Conservation (phyloP, 306 rosid species). For the Prunus mira region DNA sequence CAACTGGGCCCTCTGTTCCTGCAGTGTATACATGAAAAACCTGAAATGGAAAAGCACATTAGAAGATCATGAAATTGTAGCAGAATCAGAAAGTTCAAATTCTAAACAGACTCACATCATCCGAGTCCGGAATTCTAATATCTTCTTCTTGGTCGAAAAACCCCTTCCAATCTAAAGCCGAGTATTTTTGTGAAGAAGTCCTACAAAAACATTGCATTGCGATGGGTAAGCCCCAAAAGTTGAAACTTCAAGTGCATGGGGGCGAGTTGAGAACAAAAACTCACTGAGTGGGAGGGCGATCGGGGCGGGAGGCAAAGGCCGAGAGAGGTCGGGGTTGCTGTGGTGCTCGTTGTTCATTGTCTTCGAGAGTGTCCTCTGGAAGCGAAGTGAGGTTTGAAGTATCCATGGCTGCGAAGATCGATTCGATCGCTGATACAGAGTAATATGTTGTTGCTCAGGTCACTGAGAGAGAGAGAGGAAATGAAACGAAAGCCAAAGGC, state of each 20-base stretch:
- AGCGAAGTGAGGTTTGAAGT: conserved; percentile 59
- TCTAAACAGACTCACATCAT: conserved; percentile 49
- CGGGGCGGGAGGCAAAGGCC: conserved; percentile 67
- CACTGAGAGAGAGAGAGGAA: neutral
- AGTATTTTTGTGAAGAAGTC: conserved; percentile 56
- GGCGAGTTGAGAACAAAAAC: conserved; percentile 20
- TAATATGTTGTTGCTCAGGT: neutral
- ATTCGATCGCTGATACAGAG: neutral
- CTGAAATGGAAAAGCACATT: conserved; percentile 43
- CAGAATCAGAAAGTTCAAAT: neutral
- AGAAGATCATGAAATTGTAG: neutral
- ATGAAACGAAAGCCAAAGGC: neutral
- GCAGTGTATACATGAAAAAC: conserved; percentile 90
- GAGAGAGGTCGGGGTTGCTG: conserved; percentile 34
- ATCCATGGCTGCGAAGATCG: conserved; percentile 21
- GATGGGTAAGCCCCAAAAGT: neutral
- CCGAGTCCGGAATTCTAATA: conserved; percentile 55
- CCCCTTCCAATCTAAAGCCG: conserved; percentile 60
- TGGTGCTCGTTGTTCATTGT: conserved; percentile 26
- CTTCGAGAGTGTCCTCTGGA: conserved; percentile 50
- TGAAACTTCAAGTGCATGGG: neutral
- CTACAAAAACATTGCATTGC: conserved; percentile 29
- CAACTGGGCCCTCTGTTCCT: conserved; percentile 95
- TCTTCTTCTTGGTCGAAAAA: conserved; percentile 78
- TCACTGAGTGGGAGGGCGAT: conserved; percentile 73